These are phyloP conservation scores for Coemansia sp. DNA, from an alignment of 192 early-diverging fungal genomes.

Conservation along the genomic window DNA sequence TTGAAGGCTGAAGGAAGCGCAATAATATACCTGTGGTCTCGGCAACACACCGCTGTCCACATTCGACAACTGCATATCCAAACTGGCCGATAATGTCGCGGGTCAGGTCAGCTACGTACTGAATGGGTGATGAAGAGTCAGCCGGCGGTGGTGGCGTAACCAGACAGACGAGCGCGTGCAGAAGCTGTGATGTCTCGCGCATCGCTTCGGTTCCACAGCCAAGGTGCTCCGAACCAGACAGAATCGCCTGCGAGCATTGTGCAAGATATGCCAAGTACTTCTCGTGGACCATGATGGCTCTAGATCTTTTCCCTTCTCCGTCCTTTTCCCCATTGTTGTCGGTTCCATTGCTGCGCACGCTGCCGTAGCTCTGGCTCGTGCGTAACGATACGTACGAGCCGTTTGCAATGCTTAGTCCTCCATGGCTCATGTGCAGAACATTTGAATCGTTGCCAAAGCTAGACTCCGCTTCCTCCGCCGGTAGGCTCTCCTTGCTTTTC, in stretches of 20 bases:
- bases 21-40: slow-evolving; percentile 23
- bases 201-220: neutral
- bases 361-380: slow-evolving; percentile 5
- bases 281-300: slow-evolving; percentile 13
- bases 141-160: slow-evolving; percentile 5
- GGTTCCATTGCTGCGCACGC: neutral
- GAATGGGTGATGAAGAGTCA: neutral
- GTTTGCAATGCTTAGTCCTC: neutral
- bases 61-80: slow-evolving; percentile 34
- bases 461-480: neutral
- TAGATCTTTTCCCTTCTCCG: neutral
- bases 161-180: slow-evolving; percentile 20
- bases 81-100: slow-evolving; percentile 27
- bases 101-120: slow-evolving; percentile 8
- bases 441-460: neutral
- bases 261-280: slow-evolving; percentile 24
- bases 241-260: slow-evolving; percentile 21
- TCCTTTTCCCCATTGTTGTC: neutral
- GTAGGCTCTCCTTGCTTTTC: slow-evolving; percentile 5
- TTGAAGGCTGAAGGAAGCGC: slow-evolving; percentile 26
- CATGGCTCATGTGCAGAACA: neutral
- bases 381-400: neutral
- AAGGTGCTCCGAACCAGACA: neutral
- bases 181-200: slow-evolving; percentile 19
- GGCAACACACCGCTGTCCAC: slow-evolving; percentile 7